Conservation (phyloP, 371 early-diverging fungal species). For the Blastocladiella emersonii region DNA sequence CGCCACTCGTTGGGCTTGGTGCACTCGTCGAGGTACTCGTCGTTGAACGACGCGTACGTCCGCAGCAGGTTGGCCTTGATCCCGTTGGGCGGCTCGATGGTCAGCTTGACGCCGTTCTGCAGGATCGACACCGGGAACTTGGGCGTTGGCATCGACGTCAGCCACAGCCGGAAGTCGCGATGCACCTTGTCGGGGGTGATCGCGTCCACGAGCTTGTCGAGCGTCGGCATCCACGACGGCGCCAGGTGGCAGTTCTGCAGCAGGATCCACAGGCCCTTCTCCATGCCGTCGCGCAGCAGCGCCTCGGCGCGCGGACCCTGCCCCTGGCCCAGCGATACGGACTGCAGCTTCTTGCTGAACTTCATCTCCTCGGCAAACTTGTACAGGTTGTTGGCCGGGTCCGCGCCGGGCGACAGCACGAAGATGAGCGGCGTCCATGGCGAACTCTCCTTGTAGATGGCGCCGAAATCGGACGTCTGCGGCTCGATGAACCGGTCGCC, state of each 20-base stretch:
- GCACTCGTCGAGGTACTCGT: constrained; percentile 29
- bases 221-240: constrained; percentile 41
- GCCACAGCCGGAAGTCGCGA: constrained; percentile 38
- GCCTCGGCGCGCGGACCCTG: constrained; percentile 42
- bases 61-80: constrained; percentile 41
- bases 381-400: constrained; percentile 35
- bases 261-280: constrained; percentile 37
- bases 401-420: constrained; percentile 42
- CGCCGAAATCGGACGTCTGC: constrained; percentile 31
- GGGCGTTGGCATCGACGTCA: constrained; percentile 37
- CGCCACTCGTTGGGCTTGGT: constrained; percentile 31
- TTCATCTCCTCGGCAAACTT: constrained; percentile 44
- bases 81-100: constrained; percentile 41
- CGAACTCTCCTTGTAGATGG: constrained; percentile 34
- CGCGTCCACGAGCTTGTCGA: constrained; percentile 35
- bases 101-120: constrained; percentile 41
- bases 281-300: constrained; percentile 36
- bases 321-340: constrained; percentile 41
- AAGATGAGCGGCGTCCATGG: constrained; percentile 35
- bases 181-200: constrained; percentile 38
- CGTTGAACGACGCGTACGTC: constrained; percentile 35
- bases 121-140: constrained; percentile 42
- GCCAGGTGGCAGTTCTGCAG: constrained; percentile 42
- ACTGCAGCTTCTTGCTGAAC: constrained; percentile 31
- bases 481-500: constrained; percentile 43